Evolutionary conservation across 768 basidiomycete genomes (phyloP).

Genomic region (Mycena galericulata): DNA sequence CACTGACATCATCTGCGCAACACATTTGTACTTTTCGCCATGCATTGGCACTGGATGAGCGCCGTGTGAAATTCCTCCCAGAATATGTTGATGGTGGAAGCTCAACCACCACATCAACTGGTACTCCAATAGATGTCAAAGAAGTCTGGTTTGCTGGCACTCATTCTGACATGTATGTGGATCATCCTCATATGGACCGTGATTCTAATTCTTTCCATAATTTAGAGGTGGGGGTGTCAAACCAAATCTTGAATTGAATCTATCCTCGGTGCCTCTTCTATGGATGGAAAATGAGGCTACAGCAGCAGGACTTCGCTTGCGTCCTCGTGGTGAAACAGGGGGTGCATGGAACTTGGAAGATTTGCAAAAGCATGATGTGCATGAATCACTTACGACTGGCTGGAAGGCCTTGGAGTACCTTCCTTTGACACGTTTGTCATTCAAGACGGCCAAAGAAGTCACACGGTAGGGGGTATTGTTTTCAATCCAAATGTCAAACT

Average conservation of each 20-base stretch:
- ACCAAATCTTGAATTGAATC: not conserved
- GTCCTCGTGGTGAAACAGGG: not conserved
- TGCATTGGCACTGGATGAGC: slow-evolving; percentile 19
- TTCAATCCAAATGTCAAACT: too few species aligned
- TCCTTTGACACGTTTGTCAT: not conserved
- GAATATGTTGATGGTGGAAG: slow-evolving; percentile 4
- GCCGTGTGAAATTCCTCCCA: slow-evolving; percentile 12
- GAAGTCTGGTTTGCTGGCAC: slow-evolving; percentile 15
- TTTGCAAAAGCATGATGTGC: not conserved
- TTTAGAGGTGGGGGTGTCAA: not conserved
- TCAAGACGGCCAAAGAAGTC: not conserved
- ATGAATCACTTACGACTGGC: not conserved
- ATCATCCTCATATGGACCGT: not conserved
- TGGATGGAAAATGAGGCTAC: slow-evolving; percentile 18
- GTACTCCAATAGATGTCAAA: not conserved
- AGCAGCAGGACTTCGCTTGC: slow-evolving; percentile 1
- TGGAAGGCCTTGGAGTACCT: not conserved
- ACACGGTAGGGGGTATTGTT: not conserved
- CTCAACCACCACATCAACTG: not conserved
- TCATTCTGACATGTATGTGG: slow-evolving; percentile 20
- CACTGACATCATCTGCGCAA: not conserved
- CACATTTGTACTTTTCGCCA: slow-evolving; percentile 18
- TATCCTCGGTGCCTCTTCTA: not conserved
- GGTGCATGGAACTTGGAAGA: not conserved
- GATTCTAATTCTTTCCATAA: not conserved